Base-by-base conservation (phyloP, 441 rosid species). In the Gossypium lobatum region DNA sequence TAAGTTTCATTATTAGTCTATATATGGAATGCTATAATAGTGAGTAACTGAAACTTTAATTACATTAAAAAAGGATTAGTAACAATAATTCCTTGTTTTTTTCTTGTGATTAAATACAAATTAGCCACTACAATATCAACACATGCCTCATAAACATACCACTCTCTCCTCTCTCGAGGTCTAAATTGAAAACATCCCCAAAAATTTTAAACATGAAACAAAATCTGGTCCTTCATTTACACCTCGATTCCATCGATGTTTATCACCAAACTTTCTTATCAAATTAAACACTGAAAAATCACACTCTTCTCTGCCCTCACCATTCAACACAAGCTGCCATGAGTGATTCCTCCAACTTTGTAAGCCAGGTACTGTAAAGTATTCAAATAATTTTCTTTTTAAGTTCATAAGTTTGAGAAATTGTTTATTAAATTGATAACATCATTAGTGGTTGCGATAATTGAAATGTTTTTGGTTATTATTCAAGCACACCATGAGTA, bases 161-260 rank as follows among this genome's bases (percentile, higher is more conserved):
- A 42, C 25, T 2, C 1, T 42, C 28, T 39, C 28, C 23, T 18
- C 0, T 39, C 69, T 10, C 31, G 69, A 64, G 69, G 53, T 42
- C 70, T 5, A 6, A 64, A 64, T 4, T 3, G 13, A 37, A 64
- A 39, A 64, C 0, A 8, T 18, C 25, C 60, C 25, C 60, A 46
- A 2, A 46, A 11, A 1, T 3, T 10, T 46, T 46, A 46, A 2
- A 13, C 11, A 46, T 54, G 1, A 39, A 11, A 20, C 4, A 2
- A 1, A 45, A 21, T 18, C 16, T 4, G 31, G 16, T 3, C 6
- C 28, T 26, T 10, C 10, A 18, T 17, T 57, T 10, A 4, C 31
- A 64, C 69, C 69, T 39, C 68, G 68, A 64, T 64, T 39, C 68
- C 48, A 39, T 64, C 68, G 68, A 37, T 18, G 23, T 11, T 31